A percentile compares a stretch with the other conserved stretches of the same genome.
Evolutionary conservation across 1,284 basidiomycete genomes (phyloP).

Genomic region (Apiotrichum mycotoxinovorans): DNA sequence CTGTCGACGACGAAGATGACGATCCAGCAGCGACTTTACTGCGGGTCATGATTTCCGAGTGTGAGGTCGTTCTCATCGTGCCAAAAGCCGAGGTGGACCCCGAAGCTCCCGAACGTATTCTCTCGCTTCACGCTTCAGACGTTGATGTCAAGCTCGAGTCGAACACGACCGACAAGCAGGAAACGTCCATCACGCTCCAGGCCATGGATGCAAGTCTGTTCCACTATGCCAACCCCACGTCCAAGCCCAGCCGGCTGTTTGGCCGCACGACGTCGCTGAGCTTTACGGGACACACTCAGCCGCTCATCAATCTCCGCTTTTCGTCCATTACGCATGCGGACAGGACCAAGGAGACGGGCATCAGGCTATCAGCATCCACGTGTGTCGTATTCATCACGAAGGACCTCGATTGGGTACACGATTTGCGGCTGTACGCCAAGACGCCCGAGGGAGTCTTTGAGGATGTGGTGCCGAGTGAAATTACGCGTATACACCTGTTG

Average conservation of each 20-base stretch:
- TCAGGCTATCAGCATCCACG: constrained; percentile 64
- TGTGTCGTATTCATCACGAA: constrained; percentile 65
- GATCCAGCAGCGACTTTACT: constrained; percentile 29
- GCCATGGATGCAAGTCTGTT: constrained; percentile 61
- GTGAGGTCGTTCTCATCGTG: constrained; percentile 31
- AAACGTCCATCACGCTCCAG: constrained; percentile 63
- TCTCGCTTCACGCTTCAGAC: constrained; percentile 57
- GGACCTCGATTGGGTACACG: constrained; percentile 63
- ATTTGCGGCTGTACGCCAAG: constrained; percentile 67
- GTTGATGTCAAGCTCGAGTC: constrained; percentile 64
- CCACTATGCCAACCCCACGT: constrained; percentile 14
- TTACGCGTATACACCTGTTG: constrained; percentile 66
- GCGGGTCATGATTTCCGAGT: constrained; percentile 33
- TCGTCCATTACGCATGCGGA: constrained; percentile 64
- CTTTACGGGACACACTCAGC: constrained; percentile 32
- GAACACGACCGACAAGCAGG: constrained; percentile 57
- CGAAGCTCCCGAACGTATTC: constrained; percentile 21
- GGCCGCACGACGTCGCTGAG: constrained; percentile 37
- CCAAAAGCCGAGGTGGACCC: constrained; percentile 18
- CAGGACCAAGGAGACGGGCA: constrained; percentile 70
- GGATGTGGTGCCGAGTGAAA: constrained; percentile 84
- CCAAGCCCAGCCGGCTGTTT: constrained; percentile 20
- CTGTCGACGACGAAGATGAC: constrained; percentile 40
- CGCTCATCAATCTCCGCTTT: constrained; percentile 63
- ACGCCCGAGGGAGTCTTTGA: constrained; percentile 93